Base-by-base conservation (phyloP, 140 eudicot genomes). In the Senecio squalidus region DNA sequence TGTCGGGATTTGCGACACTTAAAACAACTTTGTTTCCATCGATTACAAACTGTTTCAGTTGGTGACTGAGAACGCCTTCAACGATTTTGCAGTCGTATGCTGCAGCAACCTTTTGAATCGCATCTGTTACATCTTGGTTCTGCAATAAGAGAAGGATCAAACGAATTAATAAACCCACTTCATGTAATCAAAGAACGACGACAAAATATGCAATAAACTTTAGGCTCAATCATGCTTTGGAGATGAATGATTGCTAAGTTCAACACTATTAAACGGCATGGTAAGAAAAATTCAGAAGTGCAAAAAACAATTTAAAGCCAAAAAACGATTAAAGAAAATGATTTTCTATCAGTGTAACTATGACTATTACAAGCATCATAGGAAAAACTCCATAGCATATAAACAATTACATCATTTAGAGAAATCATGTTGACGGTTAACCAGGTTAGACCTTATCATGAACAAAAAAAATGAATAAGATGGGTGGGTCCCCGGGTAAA, bases 101-200 rank as follows among this genome's bases (percentile, higher is more conserved):
- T 25, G 89, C 96, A 65, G 98, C 98, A 72, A 92, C 98, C 67
- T 92, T 92, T 75, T 87, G 98, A 51, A 92, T 80, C 43, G 96
- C 96, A 69, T 92, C 96, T 0, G 96, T 88, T 22, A 92, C 96
- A 54, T 92, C 96, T 80, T 79, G 85, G 73, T 92, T 92, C 98
- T 92, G 78, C 58, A 66, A 5, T 0, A 43, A 28, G 18, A 30
- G 24, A 30, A 11, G 4, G 18, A 55, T 17, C 15, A 38, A 5
- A 24, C 6, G 4, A 21, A 31, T 53, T 6, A 59, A 46, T 23
- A 11, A 22, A 21, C 7, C 39, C 50, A 45, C n/a, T n/a, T n/a
- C n/a, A n/a, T n/a, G n/a, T n/a, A n/a, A n/a, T n/a, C n/a, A n/a
- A n/a, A n/a, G n/a, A n/a, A n/a, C n/a, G n/a, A 31, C 8, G 38